Conservation (phyloP, 306 rosid genomes). For the Rubus parviflorus region DNA sequence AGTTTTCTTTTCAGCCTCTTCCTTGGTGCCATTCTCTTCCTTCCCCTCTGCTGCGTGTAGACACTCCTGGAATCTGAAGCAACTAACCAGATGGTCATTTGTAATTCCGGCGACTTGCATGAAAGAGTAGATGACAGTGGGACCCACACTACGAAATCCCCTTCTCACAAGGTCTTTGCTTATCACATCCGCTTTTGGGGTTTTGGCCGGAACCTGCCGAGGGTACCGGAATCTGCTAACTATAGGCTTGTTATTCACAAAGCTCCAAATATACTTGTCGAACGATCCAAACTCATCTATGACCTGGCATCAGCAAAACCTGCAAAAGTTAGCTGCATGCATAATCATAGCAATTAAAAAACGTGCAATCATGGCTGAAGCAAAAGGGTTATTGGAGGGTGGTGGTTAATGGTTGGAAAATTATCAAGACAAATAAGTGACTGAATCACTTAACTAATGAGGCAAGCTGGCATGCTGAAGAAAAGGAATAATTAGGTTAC, state of each 20-base stretch:
- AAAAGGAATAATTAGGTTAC: constrained; percentile 46
- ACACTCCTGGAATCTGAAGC: constrained; percentile 81
- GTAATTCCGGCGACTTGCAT: constrained; percentile 77
- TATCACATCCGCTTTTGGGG: constrained; percentile 78
- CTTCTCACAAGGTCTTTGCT: constrained; percentile 77
- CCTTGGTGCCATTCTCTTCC: constrained; percentile 44
- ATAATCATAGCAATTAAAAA: constrained; percentile 34
- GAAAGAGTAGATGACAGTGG: constrained; percentile 72
- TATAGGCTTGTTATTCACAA: constrained; percentile 71
- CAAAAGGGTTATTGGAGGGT: constrained; percentile 18
- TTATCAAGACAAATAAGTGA: constrained; percentile 27
- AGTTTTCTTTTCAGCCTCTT: constrained; percentile 35
- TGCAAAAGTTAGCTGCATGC: constrained; percentile 58
- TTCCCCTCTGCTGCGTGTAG: constrained; percentile 53
- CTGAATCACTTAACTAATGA: constrained; percentile 27
- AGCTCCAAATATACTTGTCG: constrained; percentile 75
- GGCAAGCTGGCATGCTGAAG: constrained; percentile 51
- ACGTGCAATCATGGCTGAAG: constrained; percentile 30
- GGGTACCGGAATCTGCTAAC: constrained; percentile 73
- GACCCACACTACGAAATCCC: constrained; percentile 77
- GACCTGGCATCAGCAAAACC: constrained; percentile 72
- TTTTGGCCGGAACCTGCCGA: constrained; percentile 75
- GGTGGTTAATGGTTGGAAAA: constrained; percentile 32
- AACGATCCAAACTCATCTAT: constrained; percentile 71
- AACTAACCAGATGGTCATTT: constrained; percentile 70